Conservation (phyloP, 2,329 filamentous ascomycete species). For the Emmonsiellopsis sp. region DNA sequence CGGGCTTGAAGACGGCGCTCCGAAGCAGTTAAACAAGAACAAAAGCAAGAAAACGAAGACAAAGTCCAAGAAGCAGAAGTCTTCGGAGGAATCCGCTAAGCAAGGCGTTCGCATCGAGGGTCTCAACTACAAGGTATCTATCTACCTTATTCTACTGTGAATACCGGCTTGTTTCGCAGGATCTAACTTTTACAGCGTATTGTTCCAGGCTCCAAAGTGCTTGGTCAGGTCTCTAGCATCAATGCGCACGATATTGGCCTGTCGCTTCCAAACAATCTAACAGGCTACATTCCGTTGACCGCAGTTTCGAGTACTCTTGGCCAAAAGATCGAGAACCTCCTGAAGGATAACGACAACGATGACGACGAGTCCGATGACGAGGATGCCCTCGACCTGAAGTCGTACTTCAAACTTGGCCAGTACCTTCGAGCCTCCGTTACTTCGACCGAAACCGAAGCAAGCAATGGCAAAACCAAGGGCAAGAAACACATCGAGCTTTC, state of each 20-base stretch:
- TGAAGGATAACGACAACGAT: slow-evolving; percentile 50
- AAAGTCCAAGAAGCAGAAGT: slow-evolving; percentile 46
- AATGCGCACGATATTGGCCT: slow-evolving; percentile 70
- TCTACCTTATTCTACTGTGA: not conserved
- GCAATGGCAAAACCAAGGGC: slow-evolving; percentile 48
- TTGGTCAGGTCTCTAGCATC: slow-evolving; percentile 78
- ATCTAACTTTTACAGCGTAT: slow-evolving; percentile 55
- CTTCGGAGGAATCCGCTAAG: slow-evolving; percentile 39
- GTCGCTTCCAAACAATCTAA: slow-evolving; percentile 84
- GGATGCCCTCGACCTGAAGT: slow-evolving; percentile 60
- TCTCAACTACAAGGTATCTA: slow-evolving; percentile 73
- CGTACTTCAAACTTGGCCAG: slow-evolving; percentile 74
- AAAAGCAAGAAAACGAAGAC: slow-evolving; percentile 37
- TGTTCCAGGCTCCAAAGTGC: slow-evolving; percentile 73
- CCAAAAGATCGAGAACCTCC: slow-evolving; percentile 58
- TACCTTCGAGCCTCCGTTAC: slow-evolving; percentile 78
- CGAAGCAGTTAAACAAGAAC: slow-evolving; percentile 35
- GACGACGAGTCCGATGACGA: slow-evolving; percentile 41
- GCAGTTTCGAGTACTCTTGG: slow-evolving; percentile 77
- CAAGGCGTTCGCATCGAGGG: slow-evolving; percentile 66
- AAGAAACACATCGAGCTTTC: slow-evolving; percentile 84
- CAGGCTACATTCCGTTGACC: slow-evolving; percentile 83
- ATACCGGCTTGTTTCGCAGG: not conserved
- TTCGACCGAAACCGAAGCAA: slow-evolving; percentile 56
- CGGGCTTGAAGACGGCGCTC: slow-evolving; percentile 18